Evolutionary conservation across 345 rosid genomes (phyloP), one percentile per base, ranked within the genome.

Genomic region (Jatropha curcas): DNA sequence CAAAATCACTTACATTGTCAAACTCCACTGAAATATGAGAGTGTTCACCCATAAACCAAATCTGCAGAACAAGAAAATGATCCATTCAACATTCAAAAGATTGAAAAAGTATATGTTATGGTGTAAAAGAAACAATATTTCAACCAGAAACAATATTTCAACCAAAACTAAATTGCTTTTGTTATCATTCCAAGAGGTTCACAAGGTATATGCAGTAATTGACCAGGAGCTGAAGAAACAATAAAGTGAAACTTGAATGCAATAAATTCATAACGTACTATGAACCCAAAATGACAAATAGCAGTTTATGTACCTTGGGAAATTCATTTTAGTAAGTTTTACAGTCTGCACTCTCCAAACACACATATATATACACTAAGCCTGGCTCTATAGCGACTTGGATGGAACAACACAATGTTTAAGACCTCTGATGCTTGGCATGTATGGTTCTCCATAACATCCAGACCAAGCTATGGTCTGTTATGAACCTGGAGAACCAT

Each of bases 31-130:
- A 87, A 55, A 90, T 86, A 66, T 90, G 92, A 61, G 91, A 88
- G 77, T 88, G 84, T 75, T 86, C 88, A 22, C 96, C 88, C 96
- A 87, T 90, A 75, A 90, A 86, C 87, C 86, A 78, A 68, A 90
- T 77, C 96, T 90, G 60, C 80, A 90, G 48, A 84, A 64, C 16
- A 71, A 81, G n/a, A 68, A 70, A 58, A 82, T 34, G 50, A 69
- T 52, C 62, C 59, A 33, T 43, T 61, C 72, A 69, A 76, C 43
- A 76, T 86, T 43, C 80, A 74, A 71, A 68, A 68, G 73, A 27
- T 60, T 34, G 30, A 56, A 2, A 39, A 63, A 0, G 30, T 1
- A 22, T 37, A 63, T n/a, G n/a, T n/a, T n/a, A 20, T 35, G 11
- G 24, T 20, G 45, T 1, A 34, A 59, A 17, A 8, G 19, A 30